These are phyloP conservation scores for Clohesyomyces aquaticus DNA, from an alignment of 495 filamentous ascomycete genomes.

Conservation along the genomic window DNA sequence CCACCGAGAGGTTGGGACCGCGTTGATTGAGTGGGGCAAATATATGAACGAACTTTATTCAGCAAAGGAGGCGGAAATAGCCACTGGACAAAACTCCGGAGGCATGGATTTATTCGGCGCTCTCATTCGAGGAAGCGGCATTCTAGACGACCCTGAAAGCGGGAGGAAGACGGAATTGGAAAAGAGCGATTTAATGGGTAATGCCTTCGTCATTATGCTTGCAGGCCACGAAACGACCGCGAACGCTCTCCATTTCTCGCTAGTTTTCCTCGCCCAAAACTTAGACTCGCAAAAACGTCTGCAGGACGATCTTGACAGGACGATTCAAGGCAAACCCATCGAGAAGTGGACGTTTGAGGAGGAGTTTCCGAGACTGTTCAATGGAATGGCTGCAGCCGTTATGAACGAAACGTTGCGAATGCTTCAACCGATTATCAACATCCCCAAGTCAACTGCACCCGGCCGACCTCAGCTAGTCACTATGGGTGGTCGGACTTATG, in stretches of 20 bases:
- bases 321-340: conserved; percentile 56
- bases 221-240: conserved; percentile 76
- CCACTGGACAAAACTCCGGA: conserved; percentile 50
- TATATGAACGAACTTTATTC: conserved; percentile 68
- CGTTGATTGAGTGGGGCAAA: conserved; percentile 62
- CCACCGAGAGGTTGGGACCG: conserved; percentile 52
- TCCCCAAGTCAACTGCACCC: conserved; percentile 61
- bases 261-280: conserved; percentile 65
- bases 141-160: conserved; percentile 31
- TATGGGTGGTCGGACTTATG: conserved; percentile 54
- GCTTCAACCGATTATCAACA: conserved; percentile 62
- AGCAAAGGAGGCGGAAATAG: conserved; percentile 57
- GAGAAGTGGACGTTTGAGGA: conserved; percentile 66
- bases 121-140: conserved; percentile 48
- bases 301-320: conserved; percentile 63
- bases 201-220: conserved; percentile 71
- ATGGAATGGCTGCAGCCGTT: conserved; percentile 65
- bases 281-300: conserved; percentile 59
- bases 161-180: conserved; percentile 34
- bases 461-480: conserved; percentile 56
- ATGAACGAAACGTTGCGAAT: conserved; percentile 71
- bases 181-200: conserved; percentile 65
- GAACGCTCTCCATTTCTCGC: conserved; percentile 65
- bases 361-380: conserved; percentile 59
- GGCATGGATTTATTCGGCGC: conserved; percentile 58